Conservation (phyloP, 2,329 filamentous ascomycete species). For the Ceratocystis lukuohia region DNA sequence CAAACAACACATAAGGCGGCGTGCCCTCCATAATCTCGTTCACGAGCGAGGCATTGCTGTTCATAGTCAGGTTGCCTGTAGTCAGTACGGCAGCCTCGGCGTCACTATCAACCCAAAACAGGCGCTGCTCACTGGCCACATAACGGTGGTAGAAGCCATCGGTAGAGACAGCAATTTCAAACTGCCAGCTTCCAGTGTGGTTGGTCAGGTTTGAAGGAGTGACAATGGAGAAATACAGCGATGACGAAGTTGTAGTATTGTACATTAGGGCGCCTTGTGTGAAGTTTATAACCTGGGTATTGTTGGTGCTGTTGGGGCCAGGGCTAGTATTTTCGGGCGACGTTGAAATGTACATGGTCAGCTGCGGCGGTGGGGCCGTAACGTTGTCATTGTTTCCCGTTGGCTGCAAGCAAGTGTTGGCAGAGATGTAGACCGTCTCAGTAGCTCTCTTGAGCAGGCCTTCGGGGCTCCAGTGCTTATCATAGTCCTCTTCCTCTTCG, state of each 20-base stretch:
- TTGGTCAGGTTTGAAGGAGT: constrained; percentile 51
- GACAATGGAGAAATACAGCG: constrained; percentile 64
- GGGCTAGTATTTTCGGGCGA: constrained; percentile 50
- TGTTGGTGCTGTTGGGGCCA: constrained; percentile 40
- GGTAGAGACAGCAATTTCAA: constrained; percentile 70
- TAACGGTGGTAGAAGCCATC: constrained; percentile 63
- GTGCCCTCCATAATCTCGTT: constrained; percentile 32
- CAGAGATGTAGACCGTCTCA: constrained; percentile 56
- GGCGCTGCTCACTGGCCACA: constrained; percentile 30
- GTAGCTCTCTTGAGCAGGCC: constrained; percentile 11
- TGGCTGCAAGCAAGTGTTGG: constrained; percentile 77
- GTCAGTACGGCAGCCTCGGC: constrained; percentile 63
- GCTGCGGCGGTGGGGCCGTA: constrained; percentile 46
- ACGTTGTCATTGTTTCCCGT: constrained; percentile 22
- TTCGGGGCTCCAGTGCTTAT: constrained; percentile 15
- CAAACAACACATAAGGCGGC: constrained; percentile 66
- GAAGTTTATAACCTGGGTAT: constrained; percentile 32
- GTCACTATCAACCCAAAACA: constrained; percentile 79
- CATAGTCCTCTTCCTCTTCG: constrained; percentile 20
- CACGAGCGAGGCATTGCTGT: constrained; percentile 37
- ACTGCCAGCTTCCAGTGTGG: constrained; percentile 58
- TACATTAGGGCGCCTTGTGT: constrained; percentile 57
- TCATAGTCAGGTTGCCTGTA: constrained; percentile 56
- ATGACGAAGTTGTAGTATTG: constrained; percentile 45
- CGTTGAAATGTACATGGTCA: constrained; percentile 64